Evolutionary conservation across 192 early-diverging fungal species (phyloP).

Genomic region (Chytriomyces hyalinus): DNA sequence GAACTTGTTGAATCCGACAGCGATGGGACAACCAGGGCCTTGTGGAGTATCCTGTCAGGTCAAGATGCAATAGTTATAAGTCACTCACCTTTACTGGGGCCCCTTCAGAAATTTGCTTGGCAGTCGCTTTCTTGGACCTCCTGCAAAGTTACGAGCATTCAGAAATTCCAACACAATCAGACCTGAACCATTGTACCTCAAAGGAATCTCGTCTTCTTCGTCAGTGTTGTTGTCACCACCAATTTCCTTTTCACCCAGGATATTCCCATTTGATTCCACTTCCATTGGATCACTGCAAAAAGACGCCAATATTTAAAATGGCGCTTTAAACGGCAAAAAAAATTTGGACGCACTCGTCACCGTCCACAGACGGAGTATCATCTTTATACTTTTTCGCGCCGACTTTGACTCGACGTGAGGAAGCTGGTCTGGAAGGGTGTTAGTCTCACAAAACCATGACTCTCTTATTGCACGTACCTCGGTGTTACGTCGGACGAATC

Average conservation of each 20-base stretch:
- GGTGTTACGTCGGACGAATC: background rate
- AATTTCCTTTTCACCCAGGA: background rate
- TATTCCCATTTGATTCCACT: background rate
- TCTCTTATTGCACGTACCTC: background rate
- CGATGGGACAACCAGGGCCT: slow-evolving; percentile 7
- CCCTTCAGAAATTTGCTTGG: background rate
- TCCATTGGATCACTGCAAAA: too few species aligned
- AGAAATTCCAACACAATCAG: background rate
- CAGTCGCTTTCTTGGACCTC: background rate
- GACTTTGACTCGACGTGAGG: background rate
- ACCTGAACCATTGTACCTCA: background rate
- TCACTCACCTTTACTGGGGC: background rate
- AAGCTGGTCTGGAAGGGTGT: background rate
- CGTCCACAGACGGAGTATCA: background rate
- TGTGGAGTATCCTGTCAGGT: background rate
- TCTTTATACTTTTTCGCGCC: background rate
- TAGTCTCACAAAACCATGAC: background rate
- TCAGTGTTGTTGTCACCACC: background rate
- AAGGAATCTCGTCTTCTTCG: slow-evolving; percentile 15
- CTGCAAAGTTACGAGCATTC: background rate
- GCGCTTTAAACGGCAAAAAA: background rate
- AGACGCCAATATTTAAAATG: background rate
- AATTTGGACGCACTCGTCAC: background rate
- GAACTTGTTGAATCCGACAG: slow-evolving; percentile 12
- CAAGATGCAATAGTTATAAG: background rate